Base-by-base conservation (phyloP, 1,139 yeast species). In the Zygosaccharomyces sapae region DNA sequence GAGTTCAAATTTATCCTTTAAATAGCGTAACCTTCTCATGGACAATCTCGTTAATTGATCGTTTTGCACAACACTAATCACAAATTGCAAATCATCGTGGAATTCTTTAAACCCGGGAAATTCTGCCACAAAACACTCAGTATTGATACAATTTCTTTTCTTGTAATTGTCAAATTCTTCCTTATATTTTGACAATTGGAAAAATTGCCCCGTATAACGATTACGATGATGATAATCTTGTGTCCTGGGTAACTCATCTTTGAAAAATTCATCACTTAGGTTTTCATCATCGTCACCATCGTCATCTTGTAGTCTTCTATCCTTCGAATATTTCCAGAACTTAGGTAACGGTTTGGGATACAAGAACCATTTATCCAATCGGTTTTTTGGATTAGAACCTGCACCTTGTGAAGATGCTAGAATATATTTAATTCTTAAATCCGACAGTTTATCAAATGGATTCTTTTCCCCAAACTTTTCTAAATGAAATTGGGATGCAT, bases 321-420 rank as follows among this genome's bases (percentile, higher is more conserved):
- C 67, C 27, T 59, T 55, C 31, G 54, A 59, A 48, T 57, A 61
- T 41, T 60, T 62, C 67, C 67, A 63, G 43, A 60, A 62, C 45
- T 63, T 63, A 3, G 67, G 66, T 33, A 63, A 38, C 5, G 67
- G 65, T 41, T 57, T 56, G 1, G 67, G 67, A 44, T 63, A 63
- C 1, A 61, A 46, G n/a, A 63, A 51, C 62, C 64, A 60, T 20
- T 52, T 52, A 5, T 53, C 48, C 10, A 54, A 24, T 44, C 62
- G 55, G 38, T 59, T 41, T 35, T 60, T 61, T 24, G 50, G 41
- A 45, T 62, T 61, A 1, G 62, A 55, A 8, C 33, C 42, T 9
- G 48, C 44, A 49, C 60, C 61, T 42, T 63, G 67, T 18, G 52
- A 49, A 6, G 66, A 60, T 1, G 50, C 46, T 16, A 39, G 43